Evolutionary conservation across 2,329 filamentous ascomycete species (phyloP).

Genomic region (Geosmithia morbida): DNA sequence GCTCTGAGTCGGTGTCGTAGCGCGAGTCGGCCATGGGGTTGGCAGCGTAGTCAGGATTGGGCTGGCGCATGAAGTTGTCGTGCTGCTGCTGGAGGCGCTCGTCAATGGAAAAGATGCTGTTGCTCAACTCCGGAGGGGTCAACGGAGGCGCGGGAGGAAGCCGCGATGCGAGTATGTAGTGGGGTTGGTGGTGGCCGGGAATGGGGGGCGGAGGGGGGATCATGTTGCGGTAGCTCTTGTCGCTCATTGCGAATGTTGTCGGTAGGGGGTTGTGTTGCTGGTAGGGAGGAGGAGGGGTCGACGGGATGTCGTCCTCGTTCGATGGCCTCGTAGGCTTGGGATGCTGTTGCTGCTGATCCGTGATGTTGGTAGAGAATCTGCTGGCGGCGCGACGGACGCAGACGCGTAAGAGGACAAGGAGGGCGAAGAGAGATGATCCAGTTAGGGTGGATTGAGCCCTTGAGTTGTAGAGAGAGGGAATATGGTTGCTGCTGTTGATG

Average conservation of each 20-base stretch:
- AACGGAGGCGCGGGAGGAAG: slow-evolving; percentile 31
- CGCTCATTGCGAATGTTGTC: not conserved
- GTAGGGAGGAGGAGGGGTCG: slow-evolving; percentile 2
- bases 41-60: slow-evolving; percentile 30
- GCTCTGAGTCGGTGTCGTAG: slow-evolving; percentile 4
- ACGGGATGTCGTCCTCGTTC: not conserved
- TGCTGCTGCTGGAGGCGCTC: slow-evolving; percentile 4
- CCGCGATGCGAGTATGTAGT: slow-evolving; percentile 14
- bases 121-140: slow-evolving; percentile 30
- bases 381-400: slow-evolving; percentile 7
- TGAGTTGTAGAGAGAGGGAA: slow-evolving; percentile 15
- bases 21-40: slow-evolving; percentile 9
- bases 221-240: not conserved
- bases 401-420: slow-evolving; percentile 18
- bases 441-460: slow-evolving; percentile 12
- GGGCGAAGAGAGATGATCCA: slow-evolving; percentile 17
- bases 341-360: not conserved
- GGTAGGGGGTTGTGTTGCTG: not conserved
- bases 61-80: slow-evolving; percentile 29
- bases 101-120: slow-evolving; percentile 23
- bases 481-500: slow-evolving; percentile 14
- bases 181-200: not conserved
- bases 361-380: not conserved
- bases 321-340: not conserved
- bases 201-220: no score